Percentiles rank a stretch among this genome's conserved stretches.
Conservation (phyloP, 2,329 filamentous ascomycete species). For the Colletotrichum theobromicola region DNA sequence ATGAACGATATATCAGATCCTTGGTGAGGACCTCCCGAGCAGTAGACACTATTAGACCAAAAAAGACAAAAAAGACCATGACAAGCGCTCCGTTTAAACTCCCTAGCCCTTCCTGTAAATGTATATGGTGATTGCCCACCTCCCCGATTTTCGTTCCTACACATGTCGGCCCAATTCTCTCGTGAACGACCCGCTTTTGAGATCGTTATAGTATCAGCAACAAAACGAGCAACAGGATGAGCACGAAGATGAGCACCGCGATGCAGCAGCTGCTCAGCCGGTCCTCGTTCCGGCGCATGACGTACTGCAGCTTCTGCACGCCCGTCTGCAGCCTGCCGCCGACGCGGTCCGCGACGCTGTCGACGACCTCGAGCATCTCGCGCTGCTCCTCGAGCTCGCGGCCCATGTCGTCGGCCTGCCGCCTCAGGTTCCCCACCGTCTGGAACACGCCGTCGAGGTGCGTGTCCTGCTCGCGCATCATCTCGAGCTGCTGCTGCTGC, state of each 20-base stretch:
- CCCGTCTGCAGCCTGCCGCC: conserved; percentile 85
- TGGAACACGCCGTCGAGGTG: conserved; percentile 91
- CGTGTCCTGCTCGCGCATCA: conserved; percentile 95
- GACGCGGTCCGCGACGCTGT: conserved; percentile 84
- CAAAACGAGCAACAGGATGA: conserved; percentile 85
- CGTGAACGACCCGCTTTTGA: neutral
- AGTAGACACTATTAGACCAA: neutral
- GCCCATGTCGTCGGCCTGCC: conserved; percentile 95
- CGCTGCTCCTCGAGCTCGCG: conserved; percentile 94
- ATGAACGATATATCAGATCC: neutral
- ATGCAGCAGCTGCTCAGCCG: conserved; percentile 89
- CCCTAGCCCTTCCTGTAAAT: neutral
- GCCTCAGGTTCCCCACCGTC: conserved; percentile 87
- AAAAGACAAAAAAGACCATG: neutral
- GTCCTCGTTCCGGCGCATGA: conserved; percentile 92
- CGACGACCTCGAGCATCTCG: conserved; percentile 86
- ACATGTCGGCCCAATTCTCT: neutral
- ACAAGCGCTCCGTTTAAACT: conserved; percentile 13
- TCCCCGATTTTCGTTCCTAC: neutral
- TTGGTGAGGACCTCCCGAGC: neutral
- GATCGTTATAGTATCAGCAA: conserved; percentile 63
- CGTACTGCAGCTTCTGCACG: conserved; percentile 82
- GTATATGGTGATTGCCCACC: neutral
- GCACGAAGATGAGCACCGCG: conserved; percentile 81
- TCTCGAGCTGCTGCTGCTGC: conserved; percentile 86